Conservation (phyloP, 2,329 filamentous ascomycete genomes). For the Aspergillus phoenicis region DNA sequence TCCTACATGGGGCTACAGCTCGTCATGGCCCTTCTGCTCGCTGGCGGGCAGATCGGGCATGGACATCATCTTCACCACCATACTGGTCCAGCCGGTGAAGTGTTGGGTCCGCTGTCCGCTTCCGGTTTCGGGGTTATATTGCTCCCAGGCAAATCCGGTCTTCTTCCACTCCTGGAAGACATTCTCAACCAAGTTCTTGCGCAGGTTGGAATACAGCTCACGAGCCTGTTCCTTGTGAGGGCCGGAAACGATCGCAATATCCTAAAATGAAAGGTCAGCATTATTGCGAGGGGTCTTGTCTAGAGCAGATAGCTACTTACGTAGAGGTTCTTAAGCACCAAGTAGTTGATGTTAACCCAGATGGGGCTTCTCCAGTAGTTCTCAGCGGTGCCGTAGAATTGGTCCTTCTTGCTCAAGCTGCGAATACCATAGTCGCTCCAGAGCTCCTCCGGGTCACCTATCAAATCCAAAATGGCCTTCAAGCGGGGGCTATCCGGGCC, state of each 20-base stretch:
- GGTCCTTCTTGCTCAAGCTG: slow-evolving; percentile 80
- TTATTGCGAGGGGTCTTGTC: not conserved
- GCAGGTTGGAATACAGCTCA: slow-evolving; percentile 74
- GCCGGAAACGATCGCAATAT: slow-evolving; percentile 64
- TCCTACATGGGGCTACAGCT: slow-evolving; percentile 44
- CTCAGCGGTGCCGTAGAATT: slow-evolving; percentile 84
- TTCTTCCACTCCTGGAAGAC: slow-evolving; percentile 85
- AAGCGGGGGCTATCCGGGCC: slow-evolving; percentile 73
- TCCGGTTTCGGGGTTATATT: slow-evolving; percentile 93
- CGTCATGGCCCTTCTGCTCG: slow-evolving; percentile 47
- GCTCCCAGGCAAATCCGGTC: slow-evolving; percentile 97
- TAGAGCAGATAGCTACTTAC: slow-evolving; percentile 56
- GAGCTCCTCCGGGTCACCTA: slow-evolving; percentile 80
- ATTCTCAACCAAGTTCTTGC: slow-evolving; percentile 83
- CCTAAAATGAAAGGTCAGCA: slow-evolving; percentile 48
- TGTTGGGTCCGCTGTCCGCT: slow-evolving; percentile 94
- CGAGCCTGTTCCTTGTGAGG: slow-evolving; percentile 69
- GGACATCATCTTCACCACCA: slow-evolving; percentile 95
- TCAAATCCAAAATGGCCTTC: slow-evolving; percentile 72
- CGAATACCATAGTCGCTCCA: slow-evolving; percentile 88
- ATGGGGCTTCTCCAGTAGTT: slow-evolving; percentile 97
- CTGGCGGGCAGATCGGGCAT: slow-evolving; percentile 70
- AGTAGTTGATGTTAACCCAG: slow-evolving; percentile 96
- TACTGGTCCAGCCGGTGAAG: slow-evolving; percentile 98
- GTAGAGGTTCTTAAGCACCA: slow-evolving; percentile 75